Conservation (phyloP, 73 alveolate genomes). For the Tetrahymena thermophila region DNA sequence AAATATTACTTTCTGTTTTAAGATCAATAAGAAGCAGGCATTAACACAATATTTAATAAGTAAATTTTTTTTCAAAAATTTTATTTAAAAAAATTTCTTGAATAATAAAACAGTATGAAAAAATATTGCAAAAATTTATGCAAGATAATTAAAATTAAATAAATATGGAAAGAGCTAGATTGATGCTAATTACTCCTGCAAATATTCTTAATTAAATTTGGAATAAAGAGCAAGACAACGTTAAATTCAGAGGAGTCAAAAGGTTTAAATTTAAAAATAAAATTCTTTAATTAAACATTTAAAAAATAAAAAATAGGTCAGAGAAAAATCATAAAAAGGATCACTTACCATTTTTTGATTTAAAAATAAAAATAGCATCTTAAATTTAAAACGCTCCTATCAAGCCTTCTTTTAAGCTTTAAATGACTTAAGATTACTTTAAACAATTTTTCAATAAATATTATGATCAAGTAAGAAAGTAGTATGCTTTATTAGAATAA, state of each 20-base stretch:
- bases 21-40: not conserved
- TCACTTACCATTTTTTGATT: not conserved
- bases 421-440: not conserved
- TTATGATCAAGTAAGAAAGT: not conserved
- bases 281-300: not conserved
- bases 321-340: not conserved
- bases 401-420: not conserved
- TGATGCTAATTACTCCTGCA: not conserved
- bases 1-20: not conserved
- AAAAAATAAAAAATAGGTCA: not conserved
- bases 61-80: too few species aligned
- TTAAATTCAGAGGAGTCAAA: not conserved
- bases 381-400: not conserved
- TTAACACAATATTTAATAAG: not conserved
- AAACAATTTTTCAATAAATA: not conserved
- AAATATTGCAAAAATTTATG: not conserved
- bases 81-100: too few species aligned
- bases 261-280: not conserved
- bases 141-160: not conserved
- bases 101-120: not conserved
- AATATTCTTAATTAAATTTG: not conserved
- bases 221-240: not conserved
- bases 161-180: not conserved
- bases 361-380: not conserved
- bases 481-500: not conserved